phyloP scores from a whole-genome alignment of 352 stramenopile genomes.

The Pythium vanterpoolii region DNA sequence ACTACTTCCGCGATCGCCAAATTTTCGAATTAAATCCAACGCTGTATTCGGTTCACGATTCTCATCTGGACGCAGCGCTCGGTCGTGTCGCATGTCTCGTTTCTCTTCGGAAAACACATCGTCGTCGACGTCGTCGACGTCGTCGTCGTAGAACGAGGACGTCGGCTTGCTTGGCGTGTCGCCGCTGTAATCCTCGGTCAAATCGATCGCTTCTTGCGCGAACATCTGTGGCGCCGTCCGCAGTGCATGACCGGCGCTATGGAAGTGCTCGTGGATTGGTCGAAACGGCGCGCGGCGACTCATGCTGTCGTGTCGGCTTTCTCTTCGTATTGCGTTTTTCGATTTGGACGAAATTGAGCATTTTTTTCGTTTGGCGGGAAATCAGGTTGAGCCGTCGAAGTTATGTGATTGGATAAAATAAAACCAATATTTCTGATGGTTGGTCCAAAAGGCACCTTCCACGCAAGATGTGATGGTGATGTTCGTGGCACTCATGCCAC shows the following conservation, averaged over 20 bases:
- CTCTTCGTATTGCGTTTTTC: background rate
- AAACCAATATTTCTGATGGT: background rate
- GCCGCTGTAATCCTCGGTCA: constrained; percentile 45
- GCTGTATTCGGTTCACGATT: constrained; percentile 51
- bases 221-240: background rate
- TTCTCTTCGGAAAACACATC: background rate
- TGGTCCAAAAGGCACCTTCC: no score
- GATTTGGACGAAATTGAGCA: background rate
- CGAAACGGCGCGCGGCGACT: constrained; percentile 31
- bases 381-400: background rate
- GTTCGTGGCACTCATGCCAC: no score
- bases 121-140: constrained; percentile 33
- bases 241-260: constrained; percentile 24
- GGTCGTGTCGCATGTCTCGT: background rate
- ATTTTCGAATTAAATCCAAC: constrained; percentile 41
- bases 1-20: background rate
- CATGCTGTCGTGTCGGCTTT: constrained; percentile 1
- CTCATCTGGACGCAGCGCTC: constrained; percentile 16
- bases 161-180: constrained; percentile 2
- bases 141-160: constrained; percentile 49
- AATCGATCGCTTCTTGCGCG: constrained; percentile 23
- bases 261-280: constrained; percentile 59
- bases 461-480: no score
- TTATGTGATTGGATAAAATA: constrained; percentile 9
- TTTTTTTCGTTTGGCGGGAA: constrained; percentile 5